Conservation (phyloP, 164 flowering plant species). For the Sextonia rubra region DNA sequence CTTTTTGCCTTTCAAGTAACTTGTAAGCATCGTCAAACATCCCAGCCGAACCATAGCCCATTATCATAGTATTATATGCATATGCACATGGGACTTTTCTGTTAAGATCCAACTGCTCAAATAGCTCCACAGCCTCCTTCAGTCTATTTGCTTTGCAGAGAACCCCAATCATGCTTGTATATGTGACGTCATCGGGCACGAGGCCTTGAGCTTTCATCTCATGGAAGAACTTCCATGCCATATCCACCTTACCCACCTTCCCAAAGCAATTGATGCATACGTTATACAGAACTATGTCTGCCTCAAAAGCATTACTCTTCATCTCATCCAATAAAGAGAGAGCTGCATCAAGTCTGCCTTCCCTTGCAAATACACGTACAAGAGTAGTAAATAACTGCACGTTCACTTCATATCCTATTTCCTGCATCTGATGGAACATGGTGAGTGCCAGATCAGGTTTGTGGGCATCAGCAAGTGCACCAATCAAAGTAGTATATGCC, state of each 20-base stretch:
- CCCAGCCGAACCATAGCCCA: slow-evolving; percentile 90
- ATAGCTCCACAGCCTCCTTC: slow-evolving; percentile 72
- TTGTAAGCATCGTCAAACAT: slow-evolving; percentile 74
- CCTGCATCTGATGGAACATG: slow-evolving; percentile 90
- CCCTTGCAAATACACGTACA: slow-evolving; percentile 69
- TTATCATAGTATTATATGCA: slow-evolving; percentile 95
- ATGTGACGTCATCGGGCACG: slow-evolving; percentile 85
- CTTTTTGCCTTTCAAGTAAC: slow-evolving; percentile 78
- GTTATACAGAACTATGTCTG: slow-evolving; percentile 83
- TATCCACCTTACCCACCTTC: slow-evolving; percentile 83
- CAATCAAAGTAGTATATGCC: slow-evolving; percentile 85
- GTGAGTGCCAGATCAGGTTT: slow-evolving; percentile 64
- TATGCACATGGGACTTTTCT: slow-evolving; percentile 79
- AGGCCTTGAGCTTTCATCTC: slow-evolving; percentile 73
- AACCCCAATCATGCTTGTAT: slow-evolving; percentile 90
- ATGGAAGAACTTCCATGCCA: slow-evolving; percentile 97
- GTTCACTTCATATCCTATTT: slow-evolving; percentile 78
- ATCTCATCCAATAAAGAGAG: slow-evolving; percentile 82
- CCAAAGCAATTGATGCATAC: slow-evolving; percentile 96
- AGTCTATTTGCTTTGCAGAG: slow-evolving; percentile 67
- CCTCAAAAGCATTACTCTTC: slow-evolving; percentile 58
- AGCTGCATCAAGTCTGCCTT: slow-evolving; percentile 78
- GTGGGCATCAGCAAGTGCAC: slow-evolving; percentile 58
- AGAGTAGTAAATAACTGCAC: slow-evolving; percentile 81
- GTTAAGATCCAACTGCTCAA: slow-evolving; percentile 69